phyloP scores from a whole-genome alignment of 2,329 filamentous ascomycete species.

The Akanthomyces lecanii region DNA sequence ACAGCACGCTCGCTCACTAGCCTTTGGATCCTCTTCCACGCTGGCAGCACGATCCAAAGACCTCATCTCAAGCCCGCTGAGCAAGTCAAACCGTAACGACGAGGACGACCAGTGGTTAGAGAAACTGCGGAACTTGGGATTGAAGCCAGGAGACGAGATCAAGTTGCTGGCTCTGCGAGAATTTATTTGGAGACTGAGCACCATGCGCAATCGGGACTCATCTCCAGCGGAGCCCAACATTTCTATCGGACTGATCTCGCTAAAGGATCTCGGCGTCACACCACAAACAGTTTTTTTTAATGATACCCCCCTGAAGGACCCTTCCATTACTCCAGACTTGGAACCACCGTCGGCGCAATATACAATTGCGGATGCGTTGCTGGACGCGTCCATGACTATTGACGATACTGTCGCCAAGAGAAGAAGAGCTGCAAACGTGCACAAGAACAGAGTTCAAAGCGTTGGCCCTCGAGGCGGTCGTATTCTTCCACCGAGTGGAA shows the following conservation, averaged over 20 bases:
- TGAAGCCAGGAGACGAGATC: constrained; percentile 78
- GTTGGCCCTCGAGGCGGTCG: constrained; percentile 28
- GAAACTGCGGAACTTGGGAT: constrained; percentile 77
- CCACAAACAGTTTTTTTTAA: constrained; percentile 93
- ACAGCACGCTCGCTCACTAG: constrained; percentile 58
- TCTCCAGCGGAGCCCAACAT: constrained; percentile 32
- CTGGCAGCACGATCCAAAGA: constrained; percentile 54
- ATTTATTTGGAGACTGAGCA: constrained; percentile 84
- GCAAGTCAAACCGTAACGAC: constrained; percentile 69
- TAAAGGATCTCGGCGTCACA: constrained; percentile 72
- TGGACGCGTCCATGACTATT: constrained; percentile 88
- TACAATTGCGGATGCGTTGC: constrained; percentile 83
- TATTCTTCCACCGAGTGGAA: constrained; percentile 29
- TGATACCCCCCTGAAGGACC: constrained; percentile 55
- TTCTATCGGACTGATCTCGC: constrained; percentile 52
- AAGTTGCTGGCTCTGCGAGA: constrained; percentile 83
- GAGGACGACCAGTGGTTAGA: constrained; percentile 94
- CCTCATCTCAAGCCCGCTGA: constrained; percentile 52
- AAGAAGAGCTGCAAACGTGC: constrained; percentile 47
- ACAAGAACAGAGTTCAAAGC: constrained; percentile 41
- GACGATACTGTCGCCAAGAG: constrained; percentile 60
- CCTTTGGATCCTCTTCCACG: constrained; percentile 58
- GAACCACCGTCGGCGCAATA: constrained; percentile 47
- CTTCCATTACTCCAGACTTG: constrained; percentile 31
- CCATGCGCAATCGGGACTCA: constrained; percentile 59